Evolutionary conservation across 345 rosid genomes (phyloP), one percentile per base, ranked within the genome.

Genomic region (Lepidium sativum): DNA sequence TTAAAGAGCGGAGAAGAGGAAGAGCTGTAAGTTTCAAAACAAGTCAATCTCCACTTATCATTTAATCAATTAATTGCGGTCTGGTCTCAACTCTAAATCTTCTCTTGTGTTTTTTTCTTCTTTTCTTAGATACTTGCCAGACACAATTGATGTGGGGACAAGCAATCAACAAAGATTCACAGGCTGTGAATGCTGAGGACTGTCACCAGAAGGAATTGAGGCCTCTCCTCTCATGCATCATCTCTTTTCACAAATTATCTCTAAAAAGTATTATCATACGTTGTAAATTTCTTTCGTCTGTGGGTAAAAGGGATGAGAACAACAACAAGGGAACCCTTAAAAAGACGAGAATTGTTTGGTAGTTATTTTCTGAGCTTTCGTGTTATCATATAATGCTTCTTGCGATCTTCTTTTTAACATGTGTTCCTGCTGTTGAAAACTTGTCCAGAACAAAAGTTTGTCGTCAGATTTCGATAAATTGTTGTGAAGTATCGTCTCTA

Each of bases 1-100:
- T 85, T 91, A 14, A 88, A 88, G 78, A 91, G 85, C 71, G 96
- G 86, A 71, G 94, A 94, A 18, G 88, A 88, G 76, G 96, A 91
- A 77, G 97, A 88, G 51, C 66, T 79, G 96, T 88, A 78, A 78
- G 96, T 69, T 37, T 6, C 10, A 6, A 63, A n/a, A n/a, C n/a
- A n/a, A n/a, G n/a, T n/a, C n/a, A n/a, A n/a, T n/a, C n/a, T n/a
- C n/a, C n/a, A n/a, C n/a, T n/a, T n/a, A n/a, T n/a, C n/a, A n/a
- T n/a, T n/a, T n/a, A n/a, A n/a, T n/a, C n/a, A n/a, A n/a, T n/a
- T n/a, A n/a, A n/a, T n/a, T n/a, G n/a, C n/a, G n/a, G n/a, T n/a
- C n/a, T n/a, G n/a, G n/a, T n/a, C n/a, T n/a, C n/a, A n/a, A n/a
- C n/a, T n/a, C n/a, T n/a, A n/a, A n/a, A n/a, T n/a, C n/a, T n/a